Percentiles rank a stretch among this genome's conserved stretches.
Conservation (phyloP, 2,329 filamentous ascomycete species). For the Diaporthe citrichinensis region DNA sequence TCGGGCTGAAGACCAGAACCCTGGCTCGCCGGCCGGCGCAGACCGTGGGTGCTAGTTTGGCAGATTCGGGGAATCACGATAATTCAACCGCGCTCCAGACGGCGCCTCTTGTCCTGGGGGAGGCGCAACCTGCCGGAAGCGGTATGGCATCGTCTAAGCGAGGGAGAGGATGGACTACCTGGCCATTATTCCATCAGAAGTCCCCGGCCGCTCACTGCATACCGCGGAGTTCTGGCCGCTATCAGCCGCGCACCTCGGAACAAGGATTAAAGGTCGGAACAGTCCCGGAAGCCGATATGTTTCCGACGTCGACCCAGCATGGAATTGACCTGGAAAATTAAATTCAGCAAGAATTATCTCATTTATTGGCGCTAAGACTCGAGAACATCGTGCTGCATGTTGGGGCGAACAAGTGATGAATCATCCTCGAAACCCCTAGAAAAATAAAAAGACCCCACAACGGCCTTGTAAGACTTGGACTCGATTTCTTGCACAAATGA, state of each 20-base stretch:
- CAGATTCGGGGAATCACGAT: slow-evolving; percentile 17
- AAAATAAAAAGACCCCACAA: neutral
- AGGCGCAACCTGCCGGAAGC: neutral
- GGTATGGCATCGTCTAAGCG: slow-evolving; percentile 12
- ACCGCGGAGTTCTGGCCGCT: neutral
- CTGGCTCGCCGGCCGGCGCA: slow-evolving; percentile 31
- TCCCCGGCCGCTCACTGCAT: neutral
- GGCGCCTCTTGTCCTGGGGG: neutral
- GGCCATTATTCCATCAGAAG: neutral
- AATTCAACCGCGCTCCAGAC: neutral
- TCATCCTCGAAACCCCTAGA: neutral
- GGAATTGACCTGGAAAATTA: too few relatives aligned
- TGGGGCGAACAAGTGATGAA: slow-evolving; percentile 1
- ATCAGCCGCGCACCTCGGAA: neutral
- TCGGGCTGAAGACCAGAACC: neutral
- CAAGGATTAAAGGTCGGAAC: neutral
- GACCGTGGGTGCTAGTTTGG: neutral
- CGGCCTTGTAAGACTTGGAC: neutral
- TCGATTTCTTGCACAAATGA: neutral
- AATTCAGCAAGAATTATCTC: neutral
- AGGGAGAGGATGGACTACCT: neutral
- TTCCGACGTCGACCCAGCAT: neutral
- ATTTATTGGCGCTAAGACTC: neutral
- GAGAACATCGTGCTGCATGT: neutral
- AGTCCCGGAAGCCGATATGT: neutral